A percentile compares a stretch with the other conserved stretches of the same genome.
Conservation (phyloP, 257 asterid genomes). For the Dorcoceras hygrometricum region DNA sequence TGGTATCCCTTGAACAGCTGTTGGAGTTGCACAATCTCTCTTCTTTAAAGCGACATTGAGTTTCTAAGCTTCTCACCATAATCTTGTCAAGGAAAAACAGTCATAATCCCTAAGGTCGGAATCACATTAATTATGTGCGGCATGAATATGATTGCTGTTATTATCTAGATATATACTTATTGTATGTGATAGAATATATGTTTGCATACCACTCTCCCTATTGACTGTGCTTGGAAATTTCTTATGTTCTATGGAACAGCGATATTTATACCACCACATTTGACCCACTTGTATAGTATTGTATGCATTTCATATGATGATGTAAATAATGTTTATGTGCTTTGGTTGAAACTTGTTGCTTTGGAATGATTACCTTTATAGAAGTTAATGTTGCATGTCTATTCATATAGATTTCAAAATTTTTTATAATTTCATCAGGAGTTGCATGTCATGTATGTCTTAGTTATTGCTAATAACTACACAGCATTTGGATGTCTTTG, state of each 20-base stretch:
- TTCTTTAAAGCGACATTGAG: constrained; percentile 46
- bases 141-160: neutral
- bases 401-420: too few species aligned
- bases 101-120: neutral
- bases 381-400: neutral
- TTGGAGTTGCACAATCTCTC: constrained; percentile 67
- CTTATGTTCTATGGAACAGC: neutral
- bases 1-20: constrained; percentile 72
- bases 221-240: neutral
- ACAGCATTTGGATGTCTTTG: too few species aligned
- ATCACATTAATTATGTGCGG: neutral
- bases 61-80: constrained; percentile 7
- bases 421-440: too few species aligned
- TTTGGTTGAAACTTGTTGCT: neutral
- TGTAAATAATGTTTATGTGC: neutral
- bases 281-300: neutral
- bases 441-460: too few species aligned
- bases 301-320: neutral
- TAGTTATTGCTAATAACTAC: too few species aligned
- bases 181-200: neutral
- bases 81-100: neutral
- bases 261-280: constrained; percentile 3
- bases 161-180: neutral
- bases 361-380: neutral
- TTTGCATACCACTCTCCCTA: constrained; percentile 1